Percentiles rank a stretch among this genome's conserved stretches.
Evolutionary conservation across 129 eudicot species (phyloP).

Genomic region (Daucus carota): DH1_v3.0 NC_030381.2:2368501-2369000

Average conservation of each 20-base stretch:
- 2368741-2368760: slow-evolving; percentile 5
- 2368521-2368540: slow-evolving; percentile 39
- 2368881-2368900: neutral
- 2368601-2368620: slow-evolving; percentile 18
- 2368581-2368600: slow-evolving; percentile 39
- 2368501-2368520: slow-evolving; percentile 41
- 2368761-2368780: slow-evolving; percentile 10
- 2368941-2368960: neutral
- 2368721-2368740: slow-evolving; percentile 16
- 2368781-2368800: slow-evolving; percentile 12
- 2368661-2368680: slow-evolving; percentile 15
- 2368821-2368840: slow-evolving; percentile 12
- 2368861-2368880: slow-evolving; percentile 14
- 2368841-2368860: slow-evolving; percentile 18
- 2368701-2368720: slow-evolving; percentile 17
- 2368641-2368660: slow-evolving; percentile 13
- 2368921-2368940: neutral
- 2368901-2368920: neutral
- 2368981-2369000: neutral
- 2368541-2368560: slow-evolving; percentile 36
- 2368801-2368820: slow-evolving; percentile 16
- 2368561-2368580: slow-evolving; percentile 28
- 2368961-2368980: neutral
- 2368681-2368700: slow-evolving; percentile 13
- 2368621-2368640: slow-evolving; percentile 25